Base-by-base conservation (phyloP, 2,329 filamentous ascomycete species). In the Coniochaeta ligniaria region DNA sequence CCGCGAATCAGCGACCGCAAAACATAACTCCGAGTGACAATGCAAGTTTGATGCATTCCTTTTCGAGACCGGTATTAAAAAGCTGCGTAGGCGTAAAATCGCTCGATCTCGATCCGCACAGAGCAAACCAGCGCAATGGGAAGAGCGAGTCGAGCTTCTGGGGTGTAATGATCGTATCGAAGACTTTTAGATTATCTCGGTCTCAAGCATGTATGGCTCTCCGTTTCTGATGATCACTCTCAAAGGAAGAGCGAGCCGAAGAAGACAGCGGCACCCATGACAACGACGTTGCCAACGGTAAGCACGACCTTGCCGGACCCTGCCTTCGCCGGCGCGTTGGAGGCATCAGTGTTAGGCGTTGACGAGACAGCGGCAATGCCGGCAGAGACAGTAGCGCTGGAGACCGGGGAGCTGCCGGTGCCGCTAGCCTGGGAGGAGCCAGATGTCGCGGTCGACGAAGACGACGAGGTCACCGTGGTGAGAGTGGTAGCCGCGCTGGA, bases 241-340 rank as follows among this genome's bases (percentile, higher is more conserved):
- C 69, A 70, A 62, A 71, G 64, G 50, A 66, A 62, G 56, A 68
- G 63, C 57, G 62, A 65, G 59, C 63, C 68, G 22, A 69, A 59
- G 58, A 71, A 60, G 22, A 66, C 60, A 52, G 68, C 70, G 17
- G 60, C 67, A 12, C 62, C 68, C n/a, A 64, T 54, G 22, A 64
- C 68, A 9, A 62, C 63, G 41, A 69, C 22, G 65, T 52, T 63
- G 62, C 61, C 62, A 5, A 63, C 43, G 52, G 64, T 63, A 57
- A 66, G 61, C 60, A 58, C 65, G 17, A 65, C 59, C 58, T 63
- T 67, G 65, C 62, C 69, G 54, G 64, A 35, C 7, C 54, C 64
- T 17, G 65, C 61, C 63, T 61, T 63, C 12, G 60, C 59, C 33
- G 61, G 50, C 12, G 52, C 59, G 45, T 61, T 57, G 55, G 41